Conservation (phyloP, 495 filamentous ascomycete genomes). For the Trichoderma orchidacearum region DNA sequence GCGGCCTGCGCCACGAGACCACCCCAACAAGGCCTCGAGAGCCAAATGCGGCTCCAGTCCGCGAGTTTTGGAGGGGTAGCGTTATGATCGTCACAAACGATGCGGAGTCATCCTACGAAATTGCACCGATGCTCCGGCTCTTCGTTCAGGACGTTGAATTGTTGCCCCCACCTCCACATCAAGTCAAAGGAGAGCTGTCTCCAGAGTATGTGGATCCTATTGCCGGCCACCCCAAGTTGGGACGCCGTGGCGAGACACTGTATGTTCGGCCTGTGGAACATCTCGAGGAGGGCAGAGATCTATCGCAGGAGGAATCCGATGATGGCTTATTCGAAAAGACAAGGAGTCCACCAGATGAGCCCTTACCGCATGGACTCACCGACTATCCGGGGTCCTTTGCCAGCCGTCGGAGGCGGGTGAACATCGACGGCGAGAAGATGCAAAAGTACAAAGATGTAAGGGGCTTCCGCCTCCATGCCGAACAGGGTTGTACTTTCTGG, state of each 20-base stretch:
- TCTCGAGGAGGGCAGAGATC: constrained; percentile 54
- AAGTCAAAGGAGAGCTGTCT: constrained; percentile 52
- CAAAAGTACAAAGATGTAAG: constrained; percentile 67
- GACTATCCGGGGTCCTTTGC: constrained; percentile 32
- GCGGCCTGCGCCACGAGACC: constrained; percentile 54
- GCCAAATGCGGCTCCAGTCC: constrained; percentile 27
- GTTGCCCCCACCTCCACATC: constrained; percentile 62
- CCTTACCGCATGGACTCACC: constrained; percentile 11
- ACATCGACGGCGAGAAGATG: constrained; percentile 56
- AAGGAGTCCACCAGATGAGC: constrained; percentile 23
- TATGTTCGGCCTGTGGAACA: constrained; percentile 81
- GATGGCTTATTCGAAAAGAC: constrained; percentile 62
- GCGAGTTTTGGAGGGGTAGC: constrained; percentile 83
- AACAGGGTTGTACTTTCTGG: constrained; percentile 90
- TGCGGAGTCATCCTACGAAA: constrained; percentile 65
- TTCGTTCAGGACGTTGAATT: constrained; percentile 81
- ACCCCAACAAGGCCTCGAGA: constrained; percentile 14
- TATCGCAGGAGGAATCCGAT: constrained; percentile 65
- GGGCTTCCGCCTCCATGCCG: constrained; percentile 71
- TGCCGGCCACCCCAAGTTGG: constrained; percentile 74
- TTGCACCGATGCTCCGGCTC: constrained; percentile 59
- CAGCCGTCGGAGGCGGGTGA: constrained; percentile 28
- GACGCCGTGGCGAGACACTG: constrained; percentile 62
- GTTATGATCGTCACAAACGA: constrained; percentile 91
- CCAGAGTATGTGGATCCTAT: constrained; percentile 81